These are phyloP conservation scores for Trichoderma gracile DNA, from an alignment of 2,329 filamentous ascomycete species.

Conservation along the genomic window DNA sequence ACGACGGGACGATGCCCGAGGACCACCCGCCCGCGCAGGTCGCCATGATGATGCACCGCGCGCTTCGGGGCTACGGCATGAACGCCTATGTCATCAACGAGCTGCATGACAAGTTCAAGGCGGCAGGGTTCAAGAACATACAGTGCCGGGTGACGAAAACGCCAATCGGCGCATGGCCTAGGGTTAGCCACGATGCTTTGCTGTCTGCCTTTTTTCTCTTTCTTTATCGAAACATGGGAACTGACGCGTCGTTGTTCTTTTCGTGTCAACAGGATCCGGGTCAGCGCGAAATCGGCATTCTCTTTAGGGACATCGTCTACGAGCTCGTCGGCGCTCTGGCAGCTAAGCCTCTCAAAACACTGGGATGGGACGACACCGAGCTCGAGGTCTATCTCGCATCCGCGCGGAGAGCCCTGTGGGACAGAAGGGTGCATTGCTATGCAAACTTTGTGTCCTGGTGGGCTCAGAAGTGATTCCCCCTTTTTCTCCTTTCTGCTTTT, in stretches of 20 bases:
- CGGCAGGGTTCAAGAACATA: conserved; percentile 30
- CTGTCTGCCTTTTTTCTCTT: too few relatives aligned
- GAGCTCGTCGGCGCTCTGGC: conserved; percentile 42
- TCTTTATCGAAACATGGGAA: too few relatives aligned
- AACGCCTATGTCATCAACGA: conserved; percentile 28
- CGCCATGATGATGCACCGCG: conserved; percentile 25
- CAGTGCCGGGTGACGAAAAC: conserved; percentile 42
- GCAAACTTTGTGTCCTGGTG: conserved; percentile 42
- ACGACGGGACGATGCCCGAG: conserved; percentile 38
- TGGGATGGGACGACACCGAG: conserved; percentile 35
- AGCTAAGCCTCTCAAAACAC: conserved; percentile 38
- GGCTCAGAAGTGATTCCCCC: conserved; percentile 37
- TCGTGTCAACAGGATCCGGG: conserved; percentile 28
- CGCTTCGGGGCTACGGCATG: conserved; percentile 28
- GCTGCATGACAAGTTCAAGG: conserved; percentile 26
- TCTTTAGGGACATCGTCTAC: conserved; percentile 42
- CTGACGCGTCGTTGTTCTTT: not conserved
- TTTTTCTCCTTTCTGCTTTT: too few relatives aligned
- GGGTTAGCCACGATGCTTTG: conserved; percentile 7
- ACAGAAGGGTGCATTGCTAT: conserved; percentile 39
- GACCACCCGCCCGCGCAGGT: conserved; percentile 27
- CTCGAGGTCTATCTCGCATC: conserved; percentile 35
- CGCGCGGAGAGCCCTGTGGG: conserved; percentile 33
- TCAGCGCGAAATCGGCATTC: conserved; percentile 40
- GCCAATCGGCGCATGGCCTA: conserved; percentile 42